These are phyloP conservation scores for Biancaea sappan DNA, from an alignment of 306 rosid species.

Conservation along the genomic window DNA sequence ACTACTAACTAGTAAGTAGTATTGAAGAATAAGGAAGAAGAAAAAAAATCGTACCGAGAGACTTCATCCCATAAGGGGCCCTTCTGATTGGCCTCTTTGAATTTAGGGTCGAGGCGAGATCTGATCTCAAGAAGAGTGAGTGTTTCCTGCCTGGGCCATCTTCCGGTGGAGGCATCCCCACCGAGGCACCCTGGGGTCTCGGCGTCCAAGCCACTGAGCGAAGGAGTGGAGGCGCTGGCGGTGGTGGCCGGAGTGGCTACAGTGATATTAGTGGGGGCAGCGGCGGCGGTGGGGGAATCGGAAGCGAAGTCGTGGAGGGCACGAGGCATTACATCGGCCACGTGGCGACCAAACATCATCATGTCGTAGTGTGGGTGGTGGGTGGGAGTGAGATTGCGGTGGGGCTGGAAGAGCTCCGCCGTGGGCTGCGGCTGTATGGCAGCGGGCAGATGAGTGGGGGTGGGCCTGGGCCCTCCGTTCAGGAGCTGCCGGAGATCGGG, in stretches of 20 bases:
- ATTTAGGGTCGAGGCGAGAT: constrained; percentile 90
- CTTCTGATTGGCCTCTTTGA: constrained; percentile 94
- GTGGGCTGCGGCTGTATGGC: constrained; percentile 46
- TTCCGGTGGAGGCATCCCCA: constrained; percentile 63
- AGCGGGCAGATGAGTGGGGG: constrained; percentile 45
- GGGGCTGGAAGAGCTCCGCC: constrained; percentile 61
- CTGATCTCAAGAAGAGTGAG: constrained; percentile 97
- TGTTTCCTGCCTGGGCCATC: constrained; percentile 98
- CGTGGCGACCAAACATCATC: constrained; percentile 70
- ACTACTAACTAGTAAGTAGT: too few species aligned
- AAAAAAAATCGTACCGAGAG: constrained; percentile 72
- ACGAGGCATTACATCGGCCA: constrained; percentile 48
- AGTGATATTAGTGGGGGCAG: constrained; percentile 1
- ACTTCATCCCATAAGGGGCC: constrained; percentile 99
- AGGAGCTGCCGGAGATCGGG: constrained; percentile 73
- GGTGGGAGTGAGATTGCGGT: constrained; percentile 42
- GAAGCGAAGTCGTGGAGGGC: constrained; percentile 61
- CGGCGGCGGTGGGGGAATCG: constrained; percentile 42
- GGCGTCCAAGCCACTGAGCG: constrained; percentile 60
- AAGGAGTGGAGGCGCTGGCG: constrained; percentile 56
- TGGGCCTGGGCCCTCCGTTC: constrained; percentile 42
- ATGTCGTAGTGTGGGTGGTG: constrained; percentile 56
- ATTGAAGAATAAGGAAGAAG: background rate
- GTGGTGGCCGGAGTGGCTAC: constrained; percentile 38
- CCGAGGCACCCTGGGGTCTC: constrained; percentile 53